Evolutionary conservation across 305 asterid species (phyloP).

Genomic region (Salvia sclarea): DNA sequence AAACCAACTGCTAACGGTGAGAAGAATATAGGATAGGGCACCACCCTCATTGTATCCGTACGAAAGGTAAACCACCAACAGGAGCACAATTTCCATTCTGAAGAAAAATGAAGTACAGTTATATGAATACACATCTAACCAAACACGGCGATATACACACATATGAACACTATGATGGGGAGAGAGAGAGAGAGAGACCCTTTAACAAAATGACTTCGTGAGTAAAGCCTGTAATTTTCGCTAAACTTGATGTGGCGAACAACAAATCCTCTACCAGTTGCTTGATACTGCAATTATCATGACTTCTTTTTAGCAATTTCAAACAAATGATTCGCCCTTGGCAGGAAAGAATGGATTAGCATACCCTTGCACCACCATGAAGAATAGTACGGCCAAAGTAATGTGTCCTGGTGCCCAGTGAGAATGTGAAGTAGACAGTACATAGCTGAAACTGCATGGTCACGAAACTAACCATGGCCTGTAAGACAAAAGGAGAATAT

Average conservation of each 20-base stretch:
- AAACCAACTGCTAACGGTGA: slow-evolving; percentile 91
- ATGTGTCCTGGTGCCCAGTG: slow-evolving; percentile 91
- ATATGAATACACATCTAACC: slow-evolving; percentile 13
- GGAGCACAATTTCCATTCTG: slow-evolving; percentile 87
- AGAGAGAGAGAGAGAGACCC: slow-evolving; percentile 61
- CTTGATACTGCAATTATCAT: slow-evolving; percentile 88
- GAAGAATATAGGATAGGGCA: slow-evolving; percentile 78
- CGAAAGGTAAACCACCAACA: slow-evolving; percentile 81
- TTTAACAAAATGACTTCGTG: slow-evolving; percentile 85
- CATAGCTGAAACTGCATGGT: slow-evolving; percentile 98
- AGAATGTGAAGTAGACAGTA: slow-evolving; percentile 88
- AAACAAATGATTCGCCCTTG: slow-evolving; percentile 6
- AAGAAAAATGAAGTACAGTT: slow-evolving; percentile 33
- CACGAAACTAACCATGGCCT: slow-evolving; percentile 89
- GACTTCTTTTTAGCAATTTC: slow-evolving; percentile 27
- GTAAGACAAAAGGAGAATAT: slow-evolving; percentile 28
- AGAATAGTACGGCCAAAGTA: slow-evolving; percentile 96
- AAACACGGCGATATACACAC: slow-evolving; percentile 1
- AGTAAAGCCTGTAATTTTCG: slow-evolving; percentile 83
- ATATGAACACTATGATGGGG: slow-evolving; percentile 11
- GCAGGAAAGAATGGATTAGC: slow-evolving; percentile 35
- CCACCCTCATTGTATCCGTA: slow-evolving; percentile 78
- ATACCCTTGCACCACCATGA: slow-evolving; percentile 96
- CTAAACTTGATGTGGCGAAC: slow-evolving; percentile 87
- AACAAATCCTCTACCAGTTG: slow-evolving; percentile 89